Evolutionary conservation across 2,329 filamentous ascomycete genomes (phyloP), one percentile per base, ranked within the genome.

Genomic region (Penicillium rolfsii): DNA sequence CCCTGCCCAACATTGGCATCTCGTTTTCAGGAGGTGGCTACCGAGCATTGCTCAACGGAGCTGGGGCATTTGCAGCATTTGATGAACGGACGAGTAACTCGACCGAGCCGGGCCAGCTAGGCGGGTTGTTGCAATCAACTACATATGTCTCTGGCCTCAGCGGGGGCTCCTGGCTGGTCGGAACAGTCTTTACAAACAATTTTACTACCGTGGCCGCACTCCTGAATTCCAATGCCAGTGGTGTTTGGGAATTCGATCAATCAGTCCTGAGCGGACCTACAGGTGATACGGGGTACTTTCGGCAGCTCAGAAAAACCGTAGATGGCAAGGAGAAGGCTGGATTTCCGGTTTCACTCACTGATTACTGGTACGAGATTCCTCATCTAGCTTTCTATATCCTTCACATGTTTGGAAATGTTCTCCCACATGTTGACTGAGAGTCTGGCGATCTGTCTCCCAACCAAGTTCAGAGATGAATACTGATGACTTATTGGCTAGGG

Each of bases 61-160:
- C 88, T 22, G 92, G 92, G 61, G 89, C 88, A 46, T 69, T 96
- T 19, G 85, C 89, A 19, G 92, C 91, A 0, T 92, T 91, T 65
- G 92, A 96, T 74, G 84, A 77, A 69, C 85, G 92, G 26, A 92
- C 89, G 0, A 74, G 80, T 0, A 84, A 85, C 57, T 81, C 87
- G 1, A 89, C 85, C 0, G 77, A 68, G 4, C 16, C 50, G 8
- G 66, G 66, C 11, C 64, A 68, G 5, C 60, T 68, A 4, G 72
- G 91, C 54, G 92, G 92, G 5, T 78, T 96, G 65, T 79, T 96
- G 61, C 92, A 96, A 79, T 83, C 90, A 5, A 77, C 90, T 0
- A 96, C 91, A 0, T 96, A 96, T 73, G 75, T 95, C 14, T 83
- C 91, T 3, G 92, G 91, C 12, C 81, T 96, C 3, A 93, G 90